Evolutionary conservation across 106 monocot genomes (phyloP), one percentile per base, ranked within the genome.

Genomic region (Dendrobium catenatum): DNA sequence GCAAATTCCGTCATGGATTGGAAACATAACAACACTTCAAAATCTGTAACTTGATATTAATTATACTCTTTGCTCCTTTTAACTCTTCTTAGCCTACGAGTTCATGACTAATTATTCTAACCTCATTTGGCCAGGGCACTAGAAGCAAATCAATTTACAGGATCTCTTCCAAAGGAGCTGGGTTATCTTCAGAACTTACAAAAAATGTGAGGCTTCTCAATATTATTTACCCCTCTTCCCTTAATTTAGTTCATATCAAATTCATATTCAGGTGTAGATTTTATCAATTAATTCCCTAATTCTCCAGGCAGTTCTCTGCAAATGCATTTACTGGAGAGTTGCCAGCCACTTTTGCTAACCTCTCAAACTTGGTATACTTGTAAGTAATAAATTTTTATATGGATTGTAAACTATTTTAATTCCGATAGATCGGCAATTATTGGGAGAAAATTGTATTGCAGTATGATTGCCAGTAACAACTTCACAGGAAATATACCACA

Each of bases 1-100:
- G 40, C 47, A 76, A 76, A 24, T 76, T 76, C 76, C 76, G 27
- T 76, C 49, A 48, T 76, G 76, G 76, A 76, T 76, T 51, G 76
- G 76, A 76, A 76, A 76, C 49, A 49, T 48, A 48, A 49, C 76
- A 24, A 49, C 76, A 27, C 76, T 76, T 47, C 20, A 47, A 76
- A 47, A 43, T 48, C 76, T 76, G 76, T 76, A 76, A 42, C 11
- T 48, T 76, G 49, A 76, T 76, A 17, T 76, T 26, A 10, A 2
- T 76, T 48, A 26, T 48, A 22, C 47, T 73, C 19, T 74, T 74
- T 74, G 20, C n/a, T 74, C 20, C 20, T 16, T 51, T 76, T 24
- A 2, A 51, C 11, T 49, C 9, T 48, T 49, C 7, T 26, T 76
- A 4, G 9, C 51, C 7, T 24, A 76, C 26, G 27, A 49, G 46